Conservation (phyloP, 1,284 basidiomycete genomes). For the Pyrrhoderma lamaoense region DNA sequence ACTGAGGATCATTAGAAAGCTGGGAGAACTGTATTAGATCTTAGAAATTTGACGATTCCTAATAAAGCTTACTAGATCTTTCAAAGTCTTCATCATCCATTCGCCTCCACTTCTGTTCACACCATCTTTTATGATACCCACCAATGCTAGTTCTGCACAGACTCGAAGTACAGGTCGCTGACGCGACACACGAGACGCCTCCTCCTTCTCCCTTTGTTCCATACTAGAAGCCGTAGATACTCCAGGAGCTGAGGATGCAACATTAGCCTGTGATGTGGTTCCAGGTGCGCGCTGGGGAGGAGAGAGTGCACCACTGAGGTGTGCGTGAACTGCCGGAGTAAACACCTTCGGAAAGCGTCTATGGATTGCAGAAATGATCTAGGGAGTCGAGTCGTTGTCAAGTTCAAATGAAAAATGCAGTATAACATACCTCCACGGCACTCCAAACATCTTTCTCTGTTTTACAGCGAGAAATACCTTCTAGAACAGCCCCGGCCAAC, state of each 20-base stretch:
- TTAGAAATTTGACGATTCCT: slow-evolving; percentile 2
- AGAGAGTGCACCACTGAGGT: slow-evolving; percentile 60
- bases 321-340: slow-evolving; percentile 62
- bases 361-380: slow-evolving; percentile 88
- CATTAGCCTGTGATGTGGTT: background rate
- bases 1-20: slow-evolving; percentile 81
- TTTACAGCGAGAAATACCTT: slow-evolving; percentile 82
- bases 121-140: slow-evolving; percentile 71
- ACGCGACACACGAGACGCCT: slow-evolving; percentile 68
- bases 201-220: slow-evolving; percentile 93
- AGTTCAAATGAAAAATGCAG: slow-evolving; percentile 3
- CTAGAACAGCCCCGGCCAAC: slow-evolving; percentile 79
- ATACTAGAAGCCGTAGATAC: slow-evolving; percentile 41
- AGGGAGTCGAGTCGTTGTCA: slow-evolving; percentile 11
- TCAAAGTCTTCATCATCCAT: slow-evolving; percentile 78
- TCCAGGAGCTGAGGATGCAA: slow-evolving; percentile 1
- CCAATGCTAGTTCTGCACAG: slow-evolving; percentile 83
- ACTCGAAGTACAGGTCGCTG: slow-evolving; percentile 85
- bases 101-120: slow-evolving; percentile 68
- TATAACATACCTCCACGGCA: slow-evolving; percentile 70
- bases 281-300: slow-evolving; percentile 46
- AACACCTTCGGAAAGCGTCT: slow-evolving; percentile 80
- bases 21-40: slow-evolving; percentile 28
- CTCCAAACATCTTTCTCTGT: slow-evolving; percentile 87
- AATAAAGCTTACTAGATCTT: slow-evolving; percentile 62